These are phyloP conservation scores for Rhodomyrtus tomentosa DNA, from an alignment of 345 rosid genomes.

Conservation along the genomic window DNA sequence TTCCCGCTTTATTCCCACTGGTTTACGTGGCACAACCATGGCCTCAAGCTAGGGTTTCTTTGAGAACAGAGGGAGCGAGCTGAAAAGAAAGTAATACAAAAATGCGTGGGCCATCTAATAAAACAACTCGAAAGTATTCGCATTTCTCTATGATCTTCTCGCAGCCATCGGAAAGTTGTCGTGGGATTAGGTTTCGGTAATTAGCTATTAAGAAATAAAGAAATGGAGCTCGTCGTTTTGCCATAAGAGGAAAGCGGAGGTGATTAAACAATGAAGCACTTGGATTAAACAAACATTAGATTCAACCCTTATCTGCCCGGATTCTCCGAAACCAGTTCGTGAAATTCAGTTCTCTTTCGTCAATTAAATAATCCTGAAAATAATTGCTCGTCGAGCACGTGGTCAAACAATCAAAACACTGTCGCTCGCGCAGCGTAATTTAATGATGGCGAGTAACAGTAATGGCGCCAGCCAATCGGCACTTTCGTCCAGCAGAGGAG, in stretches of 20 bases:
- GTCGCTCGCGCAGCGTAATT: not conserved
- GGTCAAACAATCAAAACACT: not conserved
- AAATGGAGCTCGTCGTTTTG: not conserved
- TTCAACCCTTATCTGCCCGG: not conserved
- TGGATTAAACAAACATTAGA: not conserved
- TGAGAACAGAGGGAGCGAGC: not conserved
- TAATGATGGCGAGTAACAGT: not conserved
- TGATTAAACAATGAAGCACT: not conserved
- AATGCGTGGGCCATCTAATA: not conserved
- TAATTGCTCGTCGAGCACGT: not conserved
- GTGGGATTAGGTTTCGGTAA: not conserved
- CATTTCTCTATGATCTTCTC: not conserved
- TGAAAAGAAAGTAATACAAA: not conserved
- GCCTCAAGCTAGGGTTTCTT: not conserved
- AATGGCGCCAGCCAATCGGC: not conserved
- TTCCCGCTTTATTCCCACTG: not conserved
- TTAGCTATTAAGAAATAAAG: not conserved
- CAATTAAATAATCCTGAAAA: not conserved
- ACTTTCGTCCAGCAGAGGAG: not conserved
- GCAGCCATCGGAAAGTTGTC: not conserved
- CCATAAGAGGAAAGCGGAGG: not conserved
- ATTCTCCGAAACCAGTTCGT: not conserved
- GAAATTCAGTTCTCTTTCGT: not conserved
- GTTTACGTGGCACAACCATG: not conserved
- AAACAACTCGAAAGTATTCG: not conserved